A percentile compares a stretch with the other conserved stretches of the same genome.
Evolutionary conservation across 2,329 filamentous ascomycete species (phyloP).

Genomic region (Aspergillus versicolor): DNA sequence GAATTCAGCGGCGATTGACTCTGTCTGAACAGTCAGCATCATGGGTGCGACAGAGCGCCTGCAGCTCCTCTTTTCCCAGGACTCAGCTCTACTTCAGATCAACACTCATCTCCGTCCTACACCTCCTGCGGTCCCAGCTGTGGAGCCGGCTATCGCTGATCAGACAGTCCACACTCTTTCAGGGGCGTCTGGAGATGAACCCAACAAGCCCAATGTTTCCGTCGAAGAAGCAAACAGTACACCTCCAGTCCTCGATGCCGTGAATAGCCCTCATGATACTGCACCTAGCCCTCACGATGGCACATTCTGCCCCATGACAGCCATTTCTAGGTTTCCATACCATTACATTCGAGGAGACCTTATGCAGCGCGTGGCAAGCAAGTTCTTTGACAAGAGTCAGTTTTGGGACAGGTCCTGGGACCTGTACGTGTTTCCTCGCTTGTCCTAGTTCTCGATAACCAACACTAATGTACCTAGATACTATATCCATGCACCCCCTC

Average conservation of each 20-base stretch:
- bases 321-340: constrained; percentile 45
- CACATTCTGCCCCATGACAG: constrained; percentile 41
- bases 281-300: constrained; percentile 15
- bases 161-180: not conserved
- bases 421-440: constrained; percentile 58
- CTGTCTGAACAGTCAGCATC: not conserved
- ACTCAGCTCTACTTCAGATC: constrained; percentile 24
- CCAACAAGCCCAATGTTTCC: not conserved
- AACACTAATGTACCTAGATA: constrained; percentile 50
- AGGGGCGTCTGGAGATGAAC: not conserved
- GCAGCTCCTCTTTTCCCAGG: constrained; percentile 28
- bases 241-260: not conserved
- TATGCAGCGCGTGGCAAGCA: constrained; percentile 33
- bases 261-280: constrained; percentile 10
- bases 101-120: constrained; percentile 19
- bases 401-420: constrained; percentile 67
- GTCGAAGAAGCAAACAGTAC: not conserved
- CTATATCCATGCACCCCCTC: constrained; percentile 60
- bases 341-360: constrained; percentile 37
- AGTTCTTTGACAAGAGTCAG: constrained; percentile 43
- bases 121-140: not conserved
- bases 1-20: not conserved
- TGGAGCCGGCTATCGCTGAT: not conserved
- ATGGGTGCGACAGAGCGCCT: constrained; percentile 30
- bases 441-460: not conserved